phyloP scores from a whole-genome alignment of 768 basidiomycete species.

The Hericium rajendrae region DNA sequence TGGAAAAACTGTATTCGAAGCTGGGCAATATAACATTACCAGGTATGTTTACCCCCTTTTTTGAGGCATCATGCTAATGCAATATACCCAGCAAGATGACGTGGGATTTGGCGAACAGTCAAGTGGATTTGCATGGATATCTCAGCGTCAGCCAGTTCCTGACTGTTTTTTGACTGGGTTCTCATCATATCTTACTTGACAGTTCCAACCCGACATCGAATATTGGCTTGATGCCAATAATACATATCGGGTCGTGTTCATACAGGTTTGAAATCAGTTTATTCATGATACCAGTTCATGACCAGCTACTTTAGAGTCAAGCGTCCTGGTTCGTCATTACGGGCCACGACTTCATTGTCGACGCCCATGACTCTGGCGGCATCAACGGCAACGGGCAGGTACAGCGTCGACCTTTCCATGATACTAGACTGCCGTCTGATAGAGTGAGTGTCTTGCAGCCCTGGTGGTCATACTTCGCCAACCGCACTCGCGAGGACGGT shows the following conservation, averaged over 20 bases:
- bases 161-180: not conserved
- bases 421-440: not conserved
- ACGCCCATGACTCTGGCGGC: conserved; percentile 46
- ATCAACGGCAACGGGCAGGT: conserved; percentile 54
- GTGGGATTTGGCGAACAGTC: conserved; percentile 2
- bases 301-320: conserved; percentile 32
- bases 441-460: conserved; percentile 20
- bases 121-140: conserved; percentile 2
- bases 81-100: conserved; percentile 4
- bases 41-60: not conserved
- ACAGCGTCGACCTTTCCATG: not conserved
- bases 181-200: not conserved
- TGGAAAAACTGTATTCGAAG: not conserved
- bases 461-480: conserved; percentile 49
- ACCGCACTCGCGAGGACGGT: conserved; percentile 37
- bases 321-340: conserved; percentile 58
- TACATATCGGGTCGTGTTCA: conserved; percentile 53
- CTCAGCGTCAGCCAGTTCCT: not conserved
- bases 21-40: not conserved
- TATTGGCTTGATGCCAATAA: conserved; percentile 46
- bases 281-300: no score
- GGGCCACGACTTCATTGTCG: conserved; percentile 43
- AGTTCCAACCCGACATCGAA: conserved; percentile 46
- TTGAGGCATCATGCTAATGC: not conserved
- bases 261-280: conserved; percentile 30